These are phyloP conservation scores for Papiliotrema nemorosa DNA, from an alignment of 1,284 basidiomycete genomes.

Conservation along the genomic window DNA sequence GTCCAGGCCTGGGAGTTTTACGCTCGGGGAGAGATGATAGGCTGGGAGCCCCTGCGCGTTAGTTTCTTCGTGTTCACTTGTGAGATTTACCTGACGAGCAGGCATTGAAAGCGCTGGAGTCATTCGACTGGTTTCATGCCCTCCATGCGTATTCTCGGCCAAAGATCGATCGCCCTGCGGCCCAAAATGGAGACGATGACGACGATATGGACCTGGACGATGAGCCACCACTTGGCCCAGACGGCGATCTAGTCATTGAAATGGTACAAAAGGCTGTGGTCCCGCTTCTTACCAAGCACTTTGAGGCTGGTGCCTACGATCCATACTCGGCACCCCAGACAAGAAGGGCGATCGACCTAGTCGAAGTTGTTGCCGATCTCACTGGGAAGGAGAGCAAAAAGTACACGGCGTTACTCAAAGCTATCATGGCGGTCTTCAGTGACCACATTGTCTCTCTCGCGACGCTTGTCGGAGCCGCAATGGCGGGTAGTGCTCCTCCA, in stretches of 20 bases:
- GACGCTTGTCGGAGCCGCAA: slow-evolving; percentile 41
- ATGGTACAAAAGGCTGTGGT: slow-evolving; percentile 81
- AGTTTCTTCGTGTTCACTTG: slow-evolving; percentile 26
- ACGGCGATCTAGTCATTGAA: slow-evolving; percentile 81
- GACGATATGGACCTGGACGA: slow-evolving; percentile 52
- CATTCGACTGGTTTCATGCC: slow-evolving; percentile 76
- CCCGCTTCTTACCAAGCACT: slow-evolving; percentile 66
- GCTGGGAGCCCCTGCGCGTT: slow-evolving; percentile 83
- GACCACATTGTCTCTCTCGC: slow-evolving; percentile 57
- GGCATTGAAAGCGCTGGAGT: slow-evolving; percentile 64
- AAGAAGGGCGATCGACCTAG: slow-evolving; percentile 64
- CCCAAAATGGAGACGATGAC: slow-evolving; percentile 23
- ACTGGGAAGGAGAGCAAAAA: slow-evolving; percentile 61
- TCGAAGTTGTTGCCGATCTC: slow-evolving; percentile 75
- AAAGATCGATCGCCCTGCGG: slow-evolving; percentile 3
- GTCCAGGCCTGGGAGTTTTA: slow-evolving; percentile 96
- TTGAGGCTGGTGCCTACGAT: slow-evolving; percentile 73
- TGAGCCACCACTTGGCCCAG: slow-evolving; percentile 62
- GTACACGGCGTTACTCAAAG: slow-evolving; percentile 71
- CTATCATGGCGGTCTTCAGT: slow-evolving; percentile 61
- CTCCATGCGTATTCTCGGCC: slow-evolving; percentile 75
- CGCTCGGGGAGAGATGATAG: slow-evolving; percentile 77
- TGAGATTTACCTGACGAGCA: slow-evolving; percentile 27
- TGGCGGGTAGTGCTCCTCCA: slow-evolving; percentile 45
- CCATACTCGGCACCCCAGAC: slow-evolving; percentile 71